Base-by-base conservation (phyloP, 768 basidiomycete species). In the Amanita subjunquillea region DNA sequence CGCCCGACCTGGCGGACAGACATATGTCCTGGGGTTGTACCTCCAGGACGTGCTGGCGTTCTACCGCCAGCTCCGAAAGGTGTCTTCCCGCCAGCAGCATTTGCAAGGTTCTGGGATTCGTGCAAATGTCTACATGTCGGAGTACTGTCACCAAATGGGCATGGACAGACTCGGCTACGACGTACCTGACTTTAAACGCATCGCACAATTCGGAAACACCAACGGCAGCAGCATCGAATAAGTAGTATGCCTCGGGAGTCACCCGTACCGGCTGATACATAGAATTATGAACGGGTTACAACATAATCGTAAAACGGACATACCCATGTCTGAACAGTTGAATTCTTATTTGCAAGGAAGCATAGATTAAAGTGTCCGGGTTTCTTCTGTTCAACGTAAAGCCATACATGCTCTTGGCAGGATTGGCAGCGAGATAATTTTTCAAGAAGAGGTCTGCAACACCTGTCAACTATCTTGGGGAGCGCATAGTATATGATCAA, bases 161-260 rank as follows among this genome's bases (percentile, higher is more conserved):
- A 37, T 29, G 29, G 6, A 45, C 27, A 45, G 17, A 27, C 34
- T 55, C 25, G 22, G 27, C 40, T 43, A 39, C 22, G 17, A 60
- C 74, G 59, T 60, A 83, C 83, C 84, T 69, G 62, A 90, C 81
- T 81, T 97, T 97, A 81, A 98, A 98, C 17, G 94, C 93, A 65
- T 97, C 94, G 57, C 95, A 96, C 4, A 98, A 70, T 65, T 96
- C 92, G 3, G 89, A 84, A 23, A 98, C 91, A 36, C 91, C 92
- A 6, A 89, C 83, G 23, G 91, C 90, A 43, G 91, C 81, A 5
- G 91, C 89, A 57, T 93, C 91, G 60, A 91, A 91, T 15, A 97
- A 77, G 62, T 86, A 87, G 63, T 93, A 96, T 4, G 87, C 87
- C 67, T 90, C 85, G 2, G 91, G 91, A 5, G 87, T 78, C 40